Evolutionary conservation across 495 filamentous ascomycete genomes (phyloP).

Genomic region (Annulohypoxylon moriforme): DNA sequence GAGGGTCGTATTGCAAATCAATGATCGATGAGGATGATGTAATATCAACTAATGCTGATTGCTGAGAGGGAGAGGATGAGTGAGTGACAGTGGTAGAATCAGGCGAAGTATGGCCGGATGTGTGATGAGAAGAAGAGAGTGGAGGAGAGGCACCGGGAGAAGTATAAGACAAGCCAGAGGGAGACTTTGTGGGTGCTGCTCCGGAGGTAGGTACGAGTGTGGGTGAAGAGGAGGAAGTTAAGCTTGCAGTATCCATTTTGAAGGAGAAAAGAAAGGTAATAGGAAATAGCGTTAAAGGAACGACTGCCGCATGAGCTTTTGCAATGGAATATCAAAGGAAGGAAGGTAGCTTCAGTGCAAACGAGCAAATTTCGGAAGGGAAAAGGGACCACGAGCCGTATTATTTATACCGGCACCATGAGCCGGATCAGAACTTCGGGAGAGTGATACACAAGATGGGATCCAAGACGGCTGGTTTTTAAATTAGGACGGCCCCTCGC

Average conservation of each 20-base stretch:
- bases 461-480: conserved; percentile 10
- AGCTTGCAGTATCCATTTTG: conserved; percentile 38
- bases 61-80: neutral
- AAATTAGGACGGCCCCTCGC: neutral
- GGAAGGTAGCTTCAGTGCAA: conserved; percentile 34
- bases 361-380: conserved; percentile 26
- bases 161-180: conserved; percentile 42
- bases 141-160: conserved; percentile 35
- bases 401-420: conserved; percentile 40
- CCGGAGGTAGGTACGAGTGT: conserved; percentile 29
- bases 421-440: conserved; percentile 21
- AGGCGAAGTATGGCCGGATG: conserved; percentile 37
- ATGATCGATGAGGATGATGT: conserved; percentile 5
- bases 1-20: conserved; percentile 29
- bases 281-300: conserved; percentile 17
- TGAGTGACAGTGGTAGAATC: conserved; percentile 5
- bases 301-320: conserved; percentile 7
- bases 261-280: conserved; percentile 9
- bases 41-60: conserved; percentile 36
- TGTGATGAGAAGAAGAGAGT: conserved; percentile 17
- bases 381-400: conserved; percentile 35
- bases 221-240: conserved; percentile 8
- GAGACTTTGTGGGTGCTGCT: conserved; percentile 22
- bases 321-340: conserved; percentile 44
- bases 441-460: conserved; percentile 15